Percentiles rank a stretch among this genome's conserved stretches.
These are phyloP conservation scores for Nymphaea colorata DNA, from an alignment of 164 flowering plant genomes.

Conservation along the genomic window DNA sequence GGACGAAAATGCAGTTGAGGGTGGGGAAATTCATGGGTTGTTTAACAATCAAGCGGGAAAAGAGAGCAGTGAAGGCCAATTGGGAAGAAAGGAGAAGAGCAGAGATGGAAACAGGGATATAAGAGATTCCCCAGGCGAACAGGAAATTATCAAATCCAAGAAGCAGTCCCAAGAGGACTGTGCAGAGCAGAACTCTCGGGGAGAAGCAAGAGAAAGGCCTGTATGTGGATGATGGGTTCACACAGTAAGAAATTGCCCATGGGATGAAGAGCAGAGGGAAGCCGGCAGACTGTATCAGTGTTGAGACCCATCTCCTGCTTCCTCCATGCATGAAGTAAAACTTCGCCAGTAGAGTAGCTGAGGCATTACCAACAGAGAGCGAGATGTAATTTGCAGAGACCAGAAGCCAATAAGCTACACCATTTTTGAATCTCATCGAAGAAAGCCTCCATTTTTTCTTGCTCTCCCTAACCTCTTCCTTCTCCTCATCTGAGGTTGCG, in stretches of 20 bases:
- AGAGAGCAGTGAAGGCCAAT: slow-evolving; percentile 51
- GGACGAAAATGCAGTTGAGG: slow-evolving; percentile 53
- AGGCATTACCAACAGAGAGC: slow-evolving; percentile 46
- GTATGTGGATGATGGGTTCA: slow-evolving; percentile 4
- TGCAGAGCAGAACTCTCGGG: slow-evolving; percentile 12
- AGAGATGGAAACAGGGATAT: slow-evolving; percentile 59
- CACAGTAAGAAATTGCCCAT: slow-evolving; percentile 23
- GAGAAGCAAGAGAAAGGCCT: slow-evolving; percentile 40
- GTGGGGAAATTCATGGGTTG: slow-evolving; percentile 45
- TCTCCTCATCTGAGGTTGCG: background rate
- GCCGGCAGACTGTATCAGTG: slow-evolving; percentile 69
- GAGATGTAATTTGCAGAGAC: slow-evolving; percentile 25
- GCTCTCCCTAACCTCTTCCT: background rate
- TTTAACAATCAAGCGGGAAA: slow-evolving; percentile 51
- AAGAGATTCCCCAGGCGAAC: slow-evolving; percentile 65
- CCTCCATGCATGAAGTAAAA: slow-evolving; percentile 76
- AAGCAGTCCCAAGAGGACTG: slow-evolving; percentile 32
- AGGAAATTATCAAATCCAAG: slow-evolving; percentile 57
- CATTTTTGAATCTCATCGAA: background rate
- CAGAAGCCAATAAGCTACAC: slow-evolving; percentile 25
- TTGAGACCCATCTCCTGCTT: slow-evolving; percentile 63
- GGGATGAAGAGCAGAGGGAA: slow-evolving; percentile 56
- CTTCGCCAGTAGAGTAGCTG: slow-evolving; percentile 45
- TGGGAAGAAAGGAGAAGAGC: slow-evolving; percentile 62
- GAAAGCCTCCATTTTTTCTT: background rate